A percentile compares a stretch with the other conserved stretches of the same genome.
phyloP scores from a whole-genome alignment of 257 asterid genomes.

The Solanum lignicaule region DNA sequence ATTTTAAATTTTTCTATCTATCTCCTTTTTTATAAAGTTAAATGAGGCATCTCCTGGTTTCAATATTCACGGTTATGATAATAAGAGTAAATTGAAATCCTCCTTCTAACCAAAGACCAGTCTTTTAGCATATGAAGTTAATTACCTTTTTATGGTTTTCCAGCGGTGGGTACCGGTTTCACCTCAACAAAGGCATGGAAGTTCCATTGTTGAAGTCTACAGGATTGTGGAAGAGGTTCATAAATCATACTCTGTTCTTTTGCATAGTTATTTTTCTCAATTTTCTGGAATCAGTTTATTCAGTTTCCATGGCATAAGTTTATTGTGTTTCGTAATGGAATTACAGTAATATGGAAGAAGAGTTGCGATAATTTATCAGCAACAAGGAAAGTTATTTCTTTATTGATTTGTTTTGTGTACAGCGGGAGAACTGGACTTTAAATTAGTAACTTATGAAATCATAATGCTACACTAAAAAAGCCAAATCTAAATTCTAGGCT shows the following conservation, averaged over 20 bases:
- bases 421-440: not conserved
- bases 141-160: constrained; percentile 8
- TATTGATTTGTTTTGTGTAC: not conserved
- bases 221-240: constrained; percentile 96
- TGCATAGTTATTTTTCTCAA: not conserved
- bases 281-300: not conserved
- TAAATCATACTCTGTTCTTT: not conserved
- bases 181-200: constrained; percentile 94
- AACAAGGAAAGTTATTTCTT: not conserved
- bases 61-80: not conserved
- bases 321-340: not conserved
- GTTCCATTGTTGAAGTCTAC: constrained; percentile 94
- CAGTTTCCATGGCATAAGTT: not conserved
- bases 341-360: not conserved
- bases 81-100: not conserved
- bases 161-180: constrained; percentile 85
- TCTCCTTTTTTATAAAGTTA: not conserved
- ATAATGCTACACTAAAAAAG: not conserved
- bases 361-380: not conserved
- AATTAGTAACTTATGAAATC: not conserved
- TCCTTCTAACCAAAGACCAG: not conserved
- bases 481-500: not conserved
- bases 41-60: not conserved
- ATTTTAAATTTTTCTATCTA: not conserved
- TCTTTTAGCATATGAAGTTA: constrained; percentile 9